These are phyloP conservation scores for Globisporangium polare DNA, from an alignment of 352 stramenopile species.

Conservation along the genomic window DNA sequence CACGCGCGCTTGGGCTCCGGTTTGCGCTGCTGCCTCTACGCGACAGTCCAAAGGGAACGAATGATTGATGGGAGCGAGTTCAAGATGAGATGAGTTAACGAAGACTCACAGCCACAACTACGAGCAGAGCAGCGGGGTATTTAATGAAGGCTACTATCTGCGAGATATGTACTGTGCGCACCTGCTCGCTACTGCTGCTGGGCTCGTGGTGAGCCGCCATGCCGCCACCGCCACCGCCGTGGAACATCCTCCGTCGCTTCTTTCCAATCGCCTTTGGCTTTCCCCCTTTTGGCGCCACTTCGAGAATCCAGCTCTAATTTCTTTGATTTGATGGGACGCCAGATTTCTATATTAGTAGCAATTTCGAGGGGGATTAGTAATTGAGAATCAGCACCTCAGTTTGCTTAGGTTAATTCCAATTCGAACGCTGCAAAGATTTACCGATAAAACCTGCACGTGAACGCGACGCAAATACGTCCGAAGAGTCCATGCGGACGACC, in stretches of 20 bases:
- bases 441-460: no score
- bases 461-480: no score
- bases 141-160: neutral
- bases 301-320: neutral
- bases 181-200: constrained; percentile 8
- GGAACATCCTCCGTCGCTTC: constrained; percentile 4
- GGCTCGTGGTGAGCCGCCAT: constrained; percentile 2
- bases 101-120: no score
- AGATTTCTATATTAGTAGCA: neutral
- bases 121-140: no score
- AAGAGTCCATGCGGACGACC: no score
- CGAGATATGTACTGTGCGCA: neutral
- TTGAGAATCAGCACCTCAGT: no score
- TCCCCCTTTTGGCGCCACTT: neutral
- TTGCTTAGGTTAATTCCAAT: neutral
- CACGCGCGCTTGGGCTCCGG: constrained; percentile 57
- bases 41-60: neutral
- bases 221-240: neutral
- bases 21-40: constrained; percentile 14
- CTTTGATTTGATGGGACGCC: neutral
- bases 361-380: neutral
- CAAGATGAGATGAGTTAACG: neutral
- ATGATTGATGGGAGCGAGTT: neutral
- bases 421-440: no score
- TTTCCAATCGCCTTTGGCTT: neutral